Percentiles rank a stretch among this genome's conserved stretches.
These are phyloP conservation scores for Cercospora beticola DNA, from an alignment of 2,329 filamentous ascomycete species.

Conservation along the genomic window DNA sequence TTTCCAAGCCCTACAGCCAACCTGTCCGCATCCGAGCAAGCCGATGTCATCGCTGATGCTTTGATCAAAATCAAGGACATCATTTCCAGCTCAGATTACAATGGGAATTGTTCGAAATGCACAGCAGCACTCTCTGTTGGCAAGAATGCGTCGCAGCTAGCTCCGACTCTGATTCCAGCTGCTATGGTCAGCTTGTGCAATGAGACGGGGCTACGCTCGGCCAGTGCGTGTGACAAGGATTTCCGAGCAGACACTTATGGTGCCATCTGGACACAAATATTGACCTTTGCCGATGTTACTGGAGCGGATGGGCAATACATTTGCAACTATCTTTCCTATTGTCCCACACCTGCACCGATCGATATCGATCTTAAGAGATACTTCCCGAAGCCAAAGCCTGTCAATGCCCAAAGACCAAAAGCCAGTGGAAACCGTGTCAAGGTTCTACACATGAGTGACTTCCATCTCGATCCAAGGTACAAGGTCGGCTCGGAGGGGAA, in stretches of 20 bases:
- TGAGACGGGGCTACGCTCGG: slow-evolving; percentile 48
- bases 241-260: slow-evolving; percentile 53
- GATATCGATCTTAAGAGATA: slow-evolving; percentile 47
- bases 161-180: slow-evolving; percentile 51
- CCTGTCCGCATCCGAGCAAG: slow-evolving; percentile 43
- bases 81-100: slow-evolving; percentile 34
- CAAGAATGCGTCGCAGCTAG: slow-evolving; percentile 52
- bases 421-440: slow-evolving; percentile 57
- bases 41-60: slow-evolving; percentile 46
- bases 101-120: slow-evolving; percentile 55
- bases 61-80: slow-evolving; percentile 50
- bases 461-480: slow-evolving; percentile 57
- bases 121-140: slow-evolving; percentile 52
- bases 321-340: slow-evolving; percentile 55
- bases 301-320: slow-evolving; percentile 59
- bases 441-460: slow-evolving; percentile 57
- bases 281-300: slow-evolving; percentile 54
- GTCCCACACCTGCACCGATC: slow-evolving; percentile 47
- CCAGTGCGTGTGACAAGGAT: slow-evolving; percentile 49
- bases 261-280: slow-evolving; percentile 58
- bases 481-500: slow-evolving; percentile 55
- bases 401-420: slow-evolving; percentile 44
- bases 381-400: slow-evolving; percentile 58
- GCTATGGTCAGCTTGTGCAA: slow-evolving; percentile 55
- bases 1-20: slow-evolving; percentile 52